Conservation (phyloP, 2,329 filamentous ascomycete genomes). For the Pezicula radicicola region DNA sequence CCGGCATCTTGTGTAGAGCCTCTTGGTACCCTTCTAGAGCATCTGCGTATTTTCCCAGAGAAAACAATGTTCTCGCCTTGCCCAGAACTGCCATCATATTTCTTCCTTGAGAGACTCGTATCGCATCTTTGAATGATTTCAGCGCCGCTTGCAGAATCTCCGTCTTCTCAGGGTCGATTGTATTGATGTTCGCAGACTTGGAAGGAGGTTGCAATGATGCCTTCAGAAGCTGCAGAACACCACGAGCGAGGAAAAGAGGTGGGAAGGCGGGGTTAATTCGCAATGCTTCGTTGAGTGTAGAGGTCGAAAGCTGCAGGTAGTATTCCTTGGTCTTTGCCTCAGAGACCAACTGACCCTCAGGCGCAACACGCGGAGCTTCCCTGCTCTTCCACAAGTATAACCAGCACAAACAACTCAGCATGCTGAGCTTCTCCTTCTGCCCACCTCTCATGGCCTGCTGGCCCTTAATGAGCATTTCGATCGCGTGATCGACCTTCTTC, state of each 20-base stretch:
- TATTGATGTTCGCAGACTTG: slow-evolving; percentile 59
- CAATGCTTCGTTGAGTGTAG: slow-evolving; percentile 90
- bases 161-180: slow-evolving; percentile 67
- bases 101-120: slow-evolving; percentile 76
- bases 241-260: slow-evolving; percentile 85
- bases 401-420: slow-evolving; percentile 68
- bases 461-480: slow-evolving; percentile 68
- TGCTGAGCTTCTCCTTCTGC: slow-evolving; percentile 63
- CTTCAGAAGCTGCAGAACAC: slow-evolving; percentile 82
- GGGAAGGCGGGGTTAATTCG: slow-evolving; percentile 90
- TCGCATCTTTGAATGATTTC: slow-evolving; percentile 93
- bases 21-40: slow-evolving; percentile 84
- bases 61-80: slow-evolving; percentile 82
- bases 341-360: slow-evolving; percentile 61
- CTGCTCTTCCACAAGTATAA: slow-evolving; percentile 68
- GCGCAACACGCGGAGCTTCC: slow-evolving; percentile 61
- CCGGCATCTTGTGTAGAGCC: slow-evolving; percentile 79
- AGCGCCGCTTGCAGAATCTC: slow-evolving; percentile 82
- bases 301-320: slow-evolving; percentile 87
- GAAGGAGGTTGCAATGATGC: slow-evolving; percentile 79
- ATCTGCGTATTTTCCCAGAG: slow-evolving; percentile 81
- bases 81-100: slow-evolving; percentile 94
- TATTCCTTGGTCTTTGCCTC: slow-evolving; percentile 89
- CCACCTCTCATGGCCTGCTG: slow-evolving; percentile 56
- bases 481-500: slow-evolving; percentile 82